A percentile compares a stretch with the other conserved stretches of the same genome.
These are phyloP conservation scores for Hypoxylon perforatum DNA, from an alignment of 495 filamentous ascomycete species.

Conservation along the genomic window DNA sequence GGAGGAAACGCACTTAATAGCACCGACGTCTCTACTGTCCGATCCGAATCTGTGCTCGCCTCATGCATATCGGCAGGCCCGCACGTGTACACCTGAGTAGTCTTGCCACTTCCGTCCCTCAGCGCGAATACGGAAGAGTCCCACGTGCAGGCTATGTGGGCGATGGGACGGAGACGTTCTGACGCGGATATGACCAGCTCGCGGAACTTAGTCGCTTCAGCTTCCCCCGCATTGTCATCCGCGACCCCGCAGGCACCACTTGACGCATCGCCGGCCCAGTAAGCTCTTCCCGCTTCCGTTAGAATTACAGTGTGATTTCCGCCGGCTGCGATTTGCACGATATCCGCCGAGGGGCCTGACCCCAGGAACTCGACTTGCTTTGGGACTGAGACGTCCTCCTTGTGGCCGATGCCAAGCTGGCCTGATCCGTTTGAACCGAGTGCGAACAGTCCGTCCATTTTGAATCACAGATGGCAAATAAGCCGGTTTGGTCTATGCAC, in stretches of 20 bases:
- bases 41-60: conserved; percentile 15
- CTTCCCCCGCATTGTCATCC: conserved; percentile 1
- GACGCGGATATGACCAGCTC: conserved; percentile 28
- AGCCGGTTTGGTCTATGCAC: not conserved
- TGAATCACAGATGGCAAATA: not conserved
- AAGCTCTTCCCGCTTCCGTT: conserved; percentile 65
- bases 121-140: conserved; percentile 71
- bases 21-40: conserved; percentile 9
- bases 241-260: conserved; percentile 65
- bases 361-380: conserved; percentile 65
- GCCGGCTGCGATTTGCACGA: conserved; percentile 68
- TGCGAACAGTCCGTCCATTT: conserved; percentile 71
- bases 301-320: conserved; percentile 90
- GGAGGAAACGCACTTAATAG: conserved; percentile 72
- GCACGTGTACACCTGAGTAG: conserved; percentile 64
- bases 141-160: conserved; percentile 76
- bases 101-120: conserved; percentile 48
- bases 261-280: conserved; percentile 69
- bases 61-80: conserved; percentile 58
- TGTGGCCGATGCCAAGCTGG: conserved; percentile 84
- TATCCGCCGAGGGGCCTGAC: conserved; percentile 28
- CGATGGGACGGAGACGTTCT: conserved; percentile 19
- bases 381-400: conserved; percentile 76
- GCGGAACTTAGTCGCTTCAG: conserved; percentile 40
- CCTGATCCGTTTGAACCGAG: conserved; percentile 92